Percentiles rank a stretch among this genome's conserved stretches.
phyloP scores from a whole-genome alignment of 2,329 filamentous ascomycete species.

The Hypoxylon sp. region DNA sequence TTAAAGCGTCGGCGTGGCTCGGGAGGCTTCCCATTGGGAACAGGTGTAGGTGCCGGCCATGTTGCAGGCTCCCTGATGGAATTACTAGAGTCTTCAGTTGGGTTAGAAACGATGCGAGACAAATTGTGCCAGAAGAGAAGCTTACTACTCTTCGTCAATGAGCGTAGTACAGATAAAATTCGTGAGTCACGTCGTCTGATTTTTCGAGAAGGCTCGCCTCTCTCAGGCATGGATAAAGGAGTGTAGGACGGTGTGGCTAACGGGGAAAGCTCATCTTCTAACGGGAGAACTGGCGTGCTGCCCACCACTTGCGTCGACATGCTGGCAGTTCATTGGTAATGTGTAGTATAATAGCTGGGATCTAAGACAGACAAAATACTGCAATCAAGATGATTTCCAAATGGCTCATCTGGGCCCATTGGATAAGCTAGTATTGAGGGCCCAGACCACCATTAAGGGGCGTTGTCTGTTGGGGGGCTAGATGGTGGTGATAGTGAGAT shows the following conservation, averaged over 20 bases:
- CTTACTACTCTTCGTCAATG: slow-evolving; percentile 59
- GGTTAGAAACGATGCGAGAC: slow-evolving; percentile 23
- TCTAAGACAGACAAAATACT: slow-evolving; percentile 17
- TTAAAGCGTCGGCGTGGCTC: slow-evolving; percentile 49
- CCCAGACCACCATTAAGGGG: slow-evolving; percentile 38
- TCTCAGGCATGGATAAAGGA: slow-evolving; percentile 49
- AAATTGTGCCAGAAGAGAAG: slow-evolving; percentile 1
- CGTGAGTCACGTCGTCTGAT: slow-evolving; percentile 59
- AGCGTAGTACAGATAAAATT: slow-evolving; percentile 60
- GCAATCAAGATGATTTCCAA: slow-evolving; percentile 29
- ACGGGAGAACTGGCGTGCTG: slow-evolving; percentile 42
- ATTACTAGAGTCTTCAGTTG: slow-evolving; percentile 46
- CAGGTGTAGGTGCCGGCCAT: slow-evolving; percentile 49
- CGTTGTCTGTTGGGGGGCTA: slow-evolving; percentile 26
- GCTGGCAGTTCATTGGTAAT: slow-evolving; percentile 34
- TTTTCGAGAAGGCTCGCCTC: slow-evolving; percentile 55
- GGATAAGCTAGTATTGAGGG: slow-evolving; percentile 24
- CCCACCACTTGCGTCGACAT: slow-evolving; percentile 49
- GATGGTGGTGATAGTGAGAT: slow-evolving; percentile 27
- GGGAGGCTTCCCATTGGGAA: slow-evolving; percentile 38
- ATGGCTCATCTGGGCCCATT: slow-evolving; percentile 26
- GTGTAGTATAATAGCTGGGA: slow-evolving; percentile 18
- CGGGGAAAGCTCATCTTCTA: slow-evolving; percentile 43
- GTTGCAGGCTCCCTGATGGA: slow-evolving; percentile 44
- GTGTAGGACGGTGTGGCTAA: slow-evolving; percentile 45